Evolutionary conservation across 2,329 filamentous ascomycete species (phyloP), one percentile per base, ranked within the genome.

Genomic region (Epichloe elymi): DNA sequence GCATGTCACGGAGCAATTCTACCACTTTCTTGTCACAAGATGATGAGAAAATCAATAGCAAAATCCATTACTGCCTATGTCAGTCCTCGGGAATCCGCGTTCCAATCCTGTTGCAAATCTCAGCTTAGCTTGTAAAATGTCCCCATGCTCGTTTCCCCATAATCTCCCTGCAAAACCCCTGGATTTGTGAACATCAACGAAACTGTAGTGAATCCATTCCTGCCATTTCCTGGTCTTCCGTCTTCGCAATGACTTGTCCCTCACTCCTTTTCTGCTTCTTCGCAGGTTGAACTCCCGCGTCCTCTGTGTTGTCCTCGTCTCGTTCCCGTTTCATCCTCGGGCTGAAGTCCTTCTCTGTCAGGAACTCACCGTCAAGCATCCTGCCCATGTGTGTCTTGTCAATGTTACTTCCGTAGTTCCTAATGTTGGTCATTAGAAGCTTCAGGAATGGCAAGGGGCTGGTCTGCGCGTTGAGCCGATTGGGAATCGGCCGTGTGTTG

Each of bases 381-480:
- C 56, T 65, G 0, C 70, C 71, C 51, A 70, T 56, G 23, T 74
- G 70, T 0, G 71, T 73, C 55, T 67, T 70, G 6, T 63, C 61
- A 10, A 74, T 71, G 0, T 52, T 54, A 8, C 65, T 57, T 6
- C 70, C 64, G 14, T 71, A 62, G 2, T 64, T 58, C 0, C 71
- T 61, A 1, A 73, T 64, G 23, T 60, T 64, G 12, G 60, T 58
- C 50, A 69, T 59, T 0, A 74, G 51, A 0, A 61, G 52, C 20
- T 61, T 63, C 10, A 74, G 47, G 30, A 74, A 72, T 5, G 56
- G 48, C 0, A 71, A 61, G 0, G 70, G 69, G 40, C 68, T 70
- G 10, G 38, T 3, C 14, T 48, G 15, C 14, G 38, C 20, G 10
- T 33, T 49, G 53, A 54, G 1, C 51, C 39, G 36, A 15, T 5